Evolutionary conservation across 2,329 filamentous ascomycete genomes (phyloP).

Genomic region (Aspergillus sp.): DNA sequence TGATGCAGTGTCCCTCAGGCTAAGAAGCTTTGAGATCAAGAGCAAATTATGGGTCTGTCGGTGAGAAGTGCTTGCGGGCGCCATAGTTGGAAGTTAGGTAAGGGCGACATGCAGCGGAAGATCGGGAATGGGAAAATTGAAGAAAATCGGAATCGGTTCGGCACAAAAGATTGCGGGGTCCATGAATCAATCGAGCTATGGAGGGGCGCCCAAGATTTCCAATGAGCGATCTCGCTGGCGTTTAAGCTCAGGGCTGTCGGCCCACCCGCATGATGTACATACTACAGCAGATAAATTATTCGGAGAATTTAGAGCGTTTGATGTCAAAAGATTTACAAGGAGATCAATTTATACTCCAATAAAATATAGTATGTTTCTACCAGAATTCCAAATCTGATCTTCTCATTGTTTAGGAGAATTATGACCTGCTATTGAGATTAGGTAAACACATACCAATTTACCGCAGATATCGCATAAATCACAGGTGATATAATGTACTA

Average conservation of each 20-base stretch:
- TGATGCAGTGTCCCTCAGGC: slow-evolving; percentile 74
- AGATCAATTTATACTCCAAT: no score
- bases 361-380: no score
- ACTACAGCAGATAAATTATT: no score
- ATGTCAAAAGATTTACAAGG: no score
- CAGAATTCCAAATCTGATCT: no score
- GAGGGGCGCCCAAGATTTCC: slow-evolving; percentile 33
- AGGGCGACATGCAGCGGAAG: background rate
- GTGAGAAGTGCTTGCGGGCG: slow-evolving; percentile 54
- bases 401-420: no score
- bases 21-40: slow-evolving; percentile 78
- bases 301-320: no score
- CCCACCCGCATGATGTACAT: background rate
- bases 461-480: no score
- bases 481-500: no score
- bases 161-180: slow-evolving; percentile 19
- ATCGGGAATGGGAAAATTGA: background rate
- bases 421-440: no score
- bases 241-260: slow-evolving; percentile 34
- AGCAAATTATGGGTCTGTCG: slow-evolving; percentile 81
- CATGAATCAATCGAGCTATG: slow-evolving; percentile 2
- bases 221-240: slow-evolving; percentile 14
- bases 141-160: slow-evolving; percentile 2
- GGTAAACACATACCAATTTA: no score
- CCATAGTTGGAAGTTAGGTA: slow-evolving; percentile 29